These are phyloP conservation scores for Annona squamosa DNA, from an alignment of 164 flowering plant genomes.

Conservation along the genomic window DNA sequence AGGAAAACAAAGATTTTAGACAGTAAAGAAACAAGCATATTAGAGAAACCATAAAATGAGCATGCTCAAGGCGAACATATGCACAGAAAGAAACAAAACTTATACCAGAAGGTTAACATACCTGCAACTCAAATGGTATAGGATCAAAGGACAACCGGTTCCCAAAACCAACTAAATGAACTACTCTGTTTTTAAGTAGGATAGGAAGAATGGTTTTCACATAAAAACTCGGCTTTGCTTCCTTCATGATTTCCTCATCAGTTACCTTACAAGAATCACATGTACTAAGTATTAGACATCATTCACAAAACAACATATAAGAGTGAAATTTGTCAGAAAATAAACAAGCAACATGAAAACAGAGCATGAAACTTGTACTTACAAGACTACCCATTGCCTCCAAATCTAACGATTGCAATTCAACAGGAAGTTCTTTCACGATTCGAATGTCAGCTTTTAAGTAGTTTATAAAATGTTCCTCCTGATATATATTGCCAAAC, in stretches of 20 bases:
- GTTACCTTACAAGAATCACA: constrained; percentile 48
- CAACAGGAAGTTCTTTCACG: constrained; percentile 85
- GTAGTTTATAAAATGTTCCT: constrained; percentile 80
- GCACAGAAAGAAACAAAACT: not conserved
- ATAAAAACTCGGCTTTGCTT: constrained; percentile 81
- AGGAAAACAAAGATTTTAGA: not conserved
- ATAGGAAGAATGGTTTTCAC: constrained; percentile 75
- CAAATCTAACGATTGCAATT: constrained; percentile 75
- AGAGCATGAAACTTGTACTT: constrained; percentile 28
- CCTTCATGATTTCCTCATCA: constrained; percentile 70
- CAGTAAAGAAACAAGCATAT: not conserved
- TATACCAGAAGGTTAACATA: constrained; percentile 16
- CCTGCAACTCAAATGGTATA: constrained; percentile 82
- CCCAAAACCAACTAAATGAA: constrained; percentile 93
- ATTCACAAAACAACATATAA: not conserved
- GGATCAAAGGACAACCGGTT: constrained; percentile 97
- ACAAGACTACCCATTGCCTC: constrained; percentile 90
- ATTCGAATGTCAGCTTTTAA: constrained; percentile 78
- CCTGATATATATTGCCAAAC: constrained; percentile 95
- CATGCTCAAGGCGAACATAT: not conserved
- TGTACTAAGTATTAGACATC: constrained; percentile 1
- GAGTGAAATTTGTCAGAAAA: not conserved
- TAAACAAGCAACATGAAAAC: not conserved
- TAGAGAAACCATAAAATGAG: not conserved
- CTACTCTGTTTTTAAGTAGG: constrained; percentile 61